These are phyloP conservation scores for Apostasia shenzhenica DNA, from an alignment of 106 monocot genomes.

Conservation along the genomic window DNA sequence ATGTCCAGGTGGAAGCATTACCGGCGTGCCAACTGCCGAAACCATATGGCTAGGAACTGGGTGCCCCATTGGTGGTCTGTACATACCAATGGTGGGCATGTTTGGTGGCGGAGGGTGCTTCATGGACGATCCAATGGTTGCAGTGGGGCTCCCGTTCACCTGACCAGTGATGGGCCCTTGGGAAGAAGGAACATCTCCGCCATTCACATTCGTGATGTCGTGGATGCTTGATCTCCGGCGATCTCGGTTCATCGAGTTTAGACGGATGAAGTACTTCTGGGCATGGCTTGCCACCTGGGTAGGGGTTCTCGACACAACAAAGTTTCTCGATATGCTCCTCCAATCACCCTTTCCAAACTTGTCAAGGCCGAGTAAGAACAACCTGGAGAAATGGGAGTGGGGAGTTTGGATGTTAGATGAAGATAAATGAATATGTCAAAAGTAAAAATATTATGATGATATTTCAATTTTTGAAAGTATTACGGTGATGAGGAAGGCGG, in stretches of 20 bases:
- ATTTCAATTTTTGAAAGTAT: no score
- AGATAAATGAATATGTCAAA: no score
- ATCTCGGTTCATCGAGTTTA: constrained; percentile 84
- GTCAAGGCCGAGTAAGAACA: constrained; percentile 80
- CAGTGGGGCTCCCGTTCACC: constrained; percentile 6
- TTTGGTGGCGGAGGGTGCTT: constrained; percentile 20
- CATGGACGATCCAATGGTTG: constrained; percentile 18
- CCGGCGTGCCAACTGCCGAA: constrained; percentile 65
- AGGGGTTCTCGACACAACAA: constrained; percentile 75
- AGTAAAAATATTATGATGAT: no score
- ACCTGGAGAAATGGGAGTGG: constrained; percentile 16
- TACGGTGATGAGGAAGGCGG: no score
- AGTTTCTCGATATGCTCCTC: constrained; percentile 96
- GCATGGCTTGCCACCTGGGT: constrained; percentile 96
- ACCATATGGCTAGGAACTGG: constrained; percentile 50
- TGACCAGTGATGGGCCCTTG: constrained; percentile 46
- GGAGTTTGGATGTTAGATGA: no score
- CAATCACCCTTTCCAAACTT: constrained; percentile 95
- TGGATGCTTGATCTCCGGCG: constrained; percentile 85
- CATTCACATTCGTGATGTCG: constrained; percentile 67
- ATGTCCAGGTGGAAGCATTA: constrained; percentile 70
- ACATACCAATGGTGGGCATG: constrained; percentile 32
- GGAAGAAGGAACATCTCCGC: constrained; percentile 34
- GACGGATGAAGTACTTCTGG: constrained; percentile 90
- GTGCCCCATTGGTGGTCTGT: constrained; percentile 44